phyloP scores from a whole-genome alignment of 495 filamentous ascomycete genomes.

The Thozetella sp. region DNA sequence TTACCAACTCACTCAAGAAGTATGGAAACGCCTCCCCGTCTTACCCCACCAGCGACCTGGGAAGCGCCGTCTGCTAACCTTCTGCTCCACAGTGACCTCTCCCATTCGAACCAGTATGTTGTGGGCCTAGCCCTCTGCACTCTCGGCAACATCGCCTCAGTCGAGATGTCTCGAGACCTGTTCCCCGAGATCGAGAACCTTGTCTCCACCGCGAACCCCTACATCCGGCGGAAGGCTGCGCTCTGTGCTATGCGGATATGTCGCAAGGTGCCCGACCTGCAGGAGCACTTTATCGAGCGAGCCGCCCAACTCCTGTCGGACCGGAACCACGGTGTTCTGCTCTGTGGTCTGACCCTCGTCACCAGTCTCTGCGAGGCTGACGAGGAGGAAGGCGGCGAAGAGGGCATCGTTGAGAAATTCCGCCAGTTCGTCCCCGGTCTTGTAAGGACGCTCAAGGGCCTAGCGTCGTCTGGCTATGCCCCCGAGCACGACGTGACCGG shows the following conservation, averaged over 20 bases:
- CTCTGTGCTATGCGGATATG: constrained; percentile 99
- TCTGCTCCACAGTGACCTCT: constrained; percentile 71
- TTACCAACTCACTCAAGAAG: constrained; percentile 98
- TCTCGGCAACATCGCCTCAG: constrained; percentile 93
- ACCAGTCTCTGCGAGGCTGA: constrained; percentile 93
- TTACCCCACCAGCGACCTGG: background rate
- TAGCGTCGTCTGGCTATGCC: constrained; percentile 94
- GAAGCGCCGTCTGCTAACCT: constrained; percentile 20
- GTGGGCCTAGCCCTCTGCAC: constrained; percentile 95
- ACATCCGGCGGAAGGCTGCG: constrained; percentile 94
- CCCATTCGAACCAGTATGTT: constrained; percentile 97
- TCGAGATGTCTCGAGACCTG: constrained; percentile 98
- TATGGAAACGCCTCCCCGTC: constrained; percentile 37
- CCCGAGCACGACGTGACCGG: constrained; percentile 98
- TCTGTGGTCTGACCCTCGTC: constrained; percentile 90
- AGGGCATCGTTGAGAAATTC: constrained; percentile 86
- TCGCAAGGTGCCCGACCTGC: constrained; percentile 94
- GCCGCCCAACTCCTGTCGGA: constrained; percentile 87
- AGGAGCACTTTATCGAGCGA: constrained; percentile 97
- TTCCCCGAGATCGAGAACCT: constrained; percentile 93
- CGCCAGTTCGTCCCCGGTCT: constrained; percentile 75
- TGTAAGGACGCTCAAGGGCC: constrained; percentile 86
- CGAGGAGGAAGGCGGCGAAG: constrained; percentile 83
- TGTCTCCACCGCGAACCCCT: constrained; percentile 90
- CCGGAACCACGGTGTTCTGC: constrained; percentile 88